A percentile compares a stretch with the other conserved stretches of the same genome.
These are phyloP conservation scores for Linanthus parryae DNA, from an alignment of 148 eudicot species.

Conservation along the genomic window DNA sequence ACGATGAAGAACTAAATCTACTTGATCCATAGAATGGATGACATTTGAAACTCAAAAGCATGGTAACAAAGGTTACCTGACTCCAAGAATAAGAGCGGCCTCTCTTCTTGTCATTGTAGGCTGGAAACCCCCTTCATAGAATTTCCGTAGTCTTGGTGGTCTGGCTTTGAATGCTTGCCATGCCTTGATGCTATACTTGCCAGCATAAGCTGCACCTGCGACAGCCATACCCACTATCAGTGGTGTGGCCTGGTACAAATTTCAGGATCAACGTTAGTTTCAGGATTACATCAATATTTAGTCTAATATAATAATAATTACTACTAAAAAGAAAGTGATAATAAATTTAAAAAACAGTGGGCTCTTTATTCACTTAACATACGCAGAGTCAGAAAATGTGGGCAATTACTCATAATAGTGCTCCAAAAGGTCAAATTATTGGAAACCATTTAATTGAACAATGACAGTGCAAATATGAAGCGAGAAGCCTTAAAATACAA, in stretches of 20 bases:
- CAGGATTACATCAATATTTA: background rate
- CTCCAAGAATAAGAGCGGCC: slow-evolving; percentile 90
- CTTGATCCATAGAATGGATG: background rate
- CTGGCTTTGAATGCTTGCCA: slow-evolving; percentile 93
- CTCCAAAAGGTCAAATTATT: no score
- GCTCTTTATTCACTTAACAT: no score
- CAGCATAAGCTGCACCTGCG: slow-evolving; percentile 80
- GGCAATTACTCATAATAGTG: no score
- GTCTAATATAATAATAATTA: no score
- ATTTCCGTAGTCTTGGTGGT: slow-evolving; percentile 62
- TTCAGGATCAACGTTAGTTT: slow-evolving; percentile 1
- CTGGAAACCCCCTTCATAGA: slow-evolving; percentile 59
- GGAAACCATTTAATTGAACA: no score
- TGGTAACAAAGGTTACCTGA: slow-evolving; percentile 37
- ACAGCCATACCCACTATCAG: slow-evolving; percentile 58
- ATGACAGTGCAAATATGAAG: no score
- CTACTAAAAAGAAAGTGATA: no score
- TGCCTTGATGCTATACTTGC: slow-evolving; percentile 65
- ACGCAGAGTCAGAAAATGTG: no score
- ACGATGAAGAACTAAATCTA: background rate
- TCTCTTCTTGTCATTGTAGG: slow-evolving; percentile 41
- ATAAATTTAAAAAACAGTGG: no score
- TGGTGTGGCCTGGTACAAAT: slow-evolving; percentile 42
- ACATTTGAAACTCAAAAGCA: background rate
- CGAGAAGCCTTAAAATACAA: no score